phyloP scores from a whole-genome alignment of 257 asterid genomes.

The Voacanga thouarsii region DNA sequence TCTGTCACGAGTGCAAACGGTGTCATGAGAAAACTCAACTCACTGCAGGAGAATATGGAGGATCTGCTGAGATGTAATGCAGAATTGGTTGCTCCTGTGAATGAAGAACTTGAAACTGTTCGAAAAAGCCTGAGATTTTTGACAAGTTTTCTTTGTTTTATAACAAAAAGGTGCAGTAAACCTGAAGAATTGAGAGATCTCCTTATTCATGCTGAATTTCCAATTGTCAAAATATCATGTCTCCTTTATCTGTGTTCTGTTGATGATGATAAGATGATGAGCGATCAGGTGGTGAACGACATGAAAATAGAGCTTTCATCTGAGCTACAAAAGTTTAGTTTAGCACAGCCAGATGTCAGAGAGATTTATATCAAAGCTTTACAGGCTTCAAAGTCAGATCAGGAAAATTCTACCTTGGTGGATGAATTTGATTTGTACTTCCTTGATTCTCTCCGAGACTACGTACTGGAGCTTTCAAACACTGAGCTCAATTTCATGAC shows the following conservation, averaged over 20 bases:
- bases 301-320: neutral
- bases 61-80: too few relatives aligned
- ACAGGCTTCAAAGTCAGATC: neutral
- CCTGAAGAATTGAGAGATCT: too few relatives aligned
- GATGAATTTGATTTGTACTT: neutral
- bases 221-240: too few relatives aligned
- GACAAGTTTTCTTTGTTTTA: too few relatives aligned
- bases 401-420: neutral
- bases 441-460: slow-evolving; percentile 11
- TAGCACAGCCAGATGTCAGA: neutral
- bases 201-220: too few relatives aligned
- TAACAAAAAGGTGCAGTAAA: too few relatives aligned
- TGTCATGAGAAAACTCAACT: neutral
- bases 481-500: neutral
- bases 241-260: too few relatives aligned
- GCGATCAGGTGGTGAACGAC: too few relatives aligned
- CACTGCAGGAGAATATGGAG: neutral
- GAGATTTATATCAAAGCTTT: neutral
- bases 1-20: neutral
- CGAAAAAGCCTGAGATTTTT: too few relatives aligned
- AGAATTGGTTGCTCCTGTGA: neutral
- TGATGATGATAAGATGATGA: too few relatives aligned
- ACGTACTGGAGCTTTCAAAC: neutral
- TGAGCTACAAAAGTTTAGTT: neutral
- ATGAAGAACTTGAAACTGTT: neutral